Evolutionary conservation across 2,329 filamentous ascomycete genomes (phyloP).

Genomic region (Xylaria sp.): DNA sequence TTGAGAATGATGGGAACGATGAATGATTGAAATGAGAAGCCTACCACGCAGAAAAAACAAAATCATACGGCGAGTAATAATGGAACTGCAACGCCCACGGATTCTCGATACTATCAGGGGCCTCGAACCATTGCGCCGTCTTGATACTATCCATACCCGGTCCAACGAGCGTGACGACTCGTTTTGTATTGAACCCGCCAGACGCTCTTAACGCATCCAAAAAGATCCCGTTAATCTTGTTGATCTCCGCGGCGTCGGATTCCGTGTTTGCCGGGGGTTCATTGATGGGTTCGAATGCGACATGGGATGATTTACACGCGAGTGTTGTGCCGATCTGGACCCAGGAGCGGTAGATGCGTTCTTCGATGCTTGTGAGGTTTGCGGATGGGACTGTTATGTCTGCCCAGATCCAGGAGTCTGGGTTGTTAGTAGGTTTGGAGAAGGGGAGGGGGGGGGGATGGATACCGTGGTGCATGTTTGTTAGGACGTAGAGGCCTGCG

Average conservation of each 20-base stretch:
- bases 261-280: slow-evolving; percentile 50
- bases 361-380: slow-evolving; percentile 48
- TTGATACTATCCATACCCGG: slow-evolving; percentile 46
- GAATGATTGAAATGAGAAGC: background rate
- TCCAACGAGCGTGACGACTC: slow-evolving; percentile 53
- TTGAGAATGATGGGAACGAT: too few relatives aligned
- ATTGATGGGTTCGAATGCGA: slow-evolving; percentile 57
- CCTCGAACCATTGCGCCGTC: slow-evolving; percentile 50
- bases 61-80: slow-evolving; percentile 54
- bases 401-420: slow-evolving; percentile 54
- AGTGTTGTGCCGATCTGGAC: slow-evolving; percentile 51
- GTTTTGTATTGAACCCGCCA: slow-evolving; percentile 49
- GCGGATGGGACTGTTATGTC: slow-evolving; percentile 43
- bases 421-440: background rate
- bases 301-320: slow-evolving; percentile 47
- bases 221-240: slow-evolving; percentile 53
- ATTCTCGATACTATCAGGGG: slow-evolving; percentile 44
- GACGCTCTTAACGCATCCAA: slow-evolving; percentile 47
- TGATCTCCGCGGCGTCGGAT: slow-evolving; percentile 45
- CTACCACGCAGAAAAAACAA: slow-evolving; percentile 40
- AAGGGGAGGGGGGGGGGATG: too few relatives aligned
- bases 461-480: slow-evolving; percentile 52
- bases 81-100: slow-evolving; percentile 58
- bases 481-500: slow-evolving; percentile 46
- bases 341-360: slow-evolving; percentile 53